Evolutionary conservation across 2,329 filamentous ascomycete genomes (phyloP).

Genomic region (Geoglossum cookeanum): DNA sequence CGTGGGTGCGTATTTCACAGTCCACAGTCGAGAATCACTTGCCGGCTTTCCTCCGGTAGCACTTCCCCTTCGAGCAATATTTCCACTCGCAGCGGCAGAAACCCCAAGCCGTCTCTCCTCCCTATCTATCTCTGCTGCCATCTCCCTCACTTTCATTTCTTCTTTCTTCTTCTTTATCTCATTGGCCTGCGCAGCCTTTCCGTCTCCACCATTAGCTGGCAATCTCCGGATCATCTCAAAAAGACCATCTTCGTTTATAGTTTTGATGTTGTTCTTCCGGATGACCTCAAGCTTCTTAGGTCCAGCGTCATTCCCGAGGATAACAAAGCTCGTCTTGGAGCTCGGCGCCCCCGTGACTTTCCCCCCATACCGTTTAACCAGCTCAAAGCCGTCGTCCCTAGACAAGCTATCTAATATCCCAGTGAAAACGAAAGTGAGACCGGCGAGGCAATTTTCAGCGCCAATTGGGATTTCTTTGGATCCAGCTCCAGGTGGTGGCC

Average conservation of each 20-base stretch:
- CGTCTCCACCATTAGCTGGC: conserved; percentile 70
- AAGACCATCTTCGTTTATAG: conserved; percentile 82
- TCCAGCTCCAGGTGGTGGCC: conserved; percentile 43
- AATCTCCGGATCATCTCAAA: conserved; percentile 68
- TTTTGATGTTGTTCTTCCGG: conserved; percentile 58
- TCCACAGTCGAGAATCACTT: conserved; percentile 58
- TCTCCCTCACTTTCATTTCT: conserved; percentile 59
- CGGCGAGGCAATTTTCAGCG: conserved; percentile 73
- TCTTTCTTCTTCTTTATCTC: conserved; percentile 73
- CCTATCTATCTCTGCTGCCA: conserved; percentile 69
- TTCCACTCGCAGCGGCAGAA: conserved; percentile 22
- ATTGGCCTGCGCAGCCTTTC: conserved; percentile 70
- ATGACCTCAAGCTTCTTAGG: conserved; percentile 88
- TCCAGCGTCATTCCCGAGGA: conserved; percentile 77
- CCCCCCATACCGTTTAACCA: conserved; percentile 87
- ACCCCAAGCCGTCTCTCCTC: conserved; percentile 36
- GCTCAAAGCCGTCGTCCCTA: conserved; percentile 63
- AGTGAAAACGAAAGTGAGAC: conserved; percentile 88
- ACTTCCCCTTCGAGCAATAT: conserved; percentile 21
- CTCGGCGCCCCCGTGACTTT: conserved; percentile 76
- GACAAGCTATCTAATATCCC: conserved; percentile 64
- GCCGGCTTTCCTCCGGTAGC: conserved; percentile 21
- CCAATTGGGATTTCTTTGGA: conserved; percentile 60
- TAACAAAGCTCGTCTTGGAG: conserved; percentile 83
- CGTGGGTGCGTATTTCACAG: conserved; percentile 83